A percentile compares a stretch with the other conserved stretches of the same genome.
phyloP scores from a whole-genome alignment of 371 early-diverging fungal genomes.

The Apophysomyces trapeziformis region DNA sequence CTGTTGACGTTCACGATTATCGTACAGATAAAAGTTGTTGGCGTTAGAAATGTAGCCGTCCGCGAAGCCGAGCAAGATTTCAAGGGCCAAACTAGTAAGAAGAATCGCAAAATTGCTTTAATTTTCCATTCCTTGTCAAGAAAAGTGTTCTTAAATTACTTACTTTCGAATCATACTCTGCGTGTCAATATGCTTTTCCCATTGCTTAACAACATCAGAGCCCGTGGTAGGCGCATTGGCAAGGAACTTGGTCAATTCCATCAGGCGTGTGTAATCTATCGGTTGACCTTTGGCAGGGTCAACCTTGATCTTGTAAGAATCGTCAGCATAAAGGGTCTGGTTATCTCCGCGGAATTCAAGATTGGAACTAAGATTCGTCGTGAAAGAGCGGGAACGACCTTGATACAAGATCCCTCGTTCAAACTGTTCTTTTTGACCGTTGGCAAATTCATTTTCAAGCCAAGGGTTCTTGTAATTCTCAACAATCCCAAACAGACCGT shows the following conservation, averaged over 20 bases:
- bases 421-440: slow-evolving; percentile 18
- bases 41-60: slow-evolving; percentile 29
- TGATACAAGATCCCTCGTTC: slow-evolving; percentile 26
- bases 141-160: background rate
- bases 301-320: slow-evolving; percentile 24
- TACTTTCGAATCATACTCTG: slow-evolving; percentile 35
- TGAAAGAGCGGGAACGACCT: background rate
- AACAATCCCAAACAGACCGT: slow-evolving; percentile 27
- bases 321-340: slow-evolving; percentile 18
- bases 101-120: background rate
- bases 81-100: slow-evolving; percentile 29
- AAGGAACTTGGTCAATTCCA: slow-evolving; percentile 27
- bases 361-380: slow-evolving; percentile 13
- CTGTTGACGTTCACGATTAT: slow-evolving; percentile 8
- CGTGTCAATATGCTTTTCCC: slow-evolving; percentile 28
- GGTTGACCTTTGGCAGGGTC: slow-evolving; percentile 19
- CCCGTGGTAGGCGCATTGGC: slow-evolving; percentile 17
- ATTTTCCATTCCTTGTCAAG: too few relatives aligned
- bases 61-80: slow-evolving; percentile 31
- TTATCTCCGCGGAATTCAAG: slow-evolving; percentile 29
- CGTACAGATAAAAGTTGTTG: slow-evolving; percentile 37
- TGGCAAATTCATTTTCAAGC: slow-evolving; percentile 23
- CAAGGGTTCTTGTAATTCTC: slow-evolving; percentile 28
- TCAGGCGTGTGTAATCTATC: slow-evolving; percentile 14
- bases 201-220: slow-evolving; percentile 17